Evolutionary conservation across 2,329 filamentous ascomycete genomes (phyloP).

Genomic region (Claviceps sp.): DNA sequence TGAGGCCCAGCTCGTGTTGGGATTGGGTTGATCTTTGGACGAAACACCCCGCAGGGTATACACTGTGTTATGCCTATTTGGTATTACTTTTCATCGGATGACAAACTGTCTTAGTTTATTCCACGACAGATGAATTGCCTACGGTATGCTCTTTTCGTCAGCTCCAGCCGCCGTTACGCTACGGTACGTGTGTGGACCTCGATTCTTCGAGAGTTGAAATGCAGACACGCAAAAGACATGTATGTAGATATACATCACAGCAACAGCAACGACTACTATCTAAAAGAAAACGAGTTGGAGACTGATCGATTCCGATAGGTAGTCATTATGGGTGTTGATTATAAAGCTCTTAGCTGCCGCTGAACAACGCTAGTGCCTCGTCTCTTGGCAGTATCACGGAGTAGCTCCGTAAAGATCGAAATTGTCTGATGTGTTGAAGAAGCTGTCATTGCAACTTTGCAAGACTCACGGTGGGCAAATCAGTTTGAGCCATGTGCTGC

Average conservation of each 20-base stretch:
- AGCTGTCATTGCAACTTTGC: too few species aligned
- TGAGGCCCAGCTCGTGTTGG: not conserved
- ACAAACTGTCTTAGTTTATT: constrained; percentile 1
- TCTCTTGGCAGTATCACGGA: too few species aligned
- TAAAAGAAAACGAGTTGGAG: too few species aligned
- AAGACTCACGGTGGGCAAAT: too few species aligned
- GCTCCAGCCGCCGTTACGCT: constrained; percentile 3
- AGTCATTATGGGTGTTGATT: too few species aligned
- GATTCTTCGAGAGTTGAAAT: not conserved
- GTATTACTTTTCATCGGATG: not conserved
- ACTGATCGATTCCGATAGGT: too few species aligned
- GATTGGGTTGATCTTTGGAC: not conserved
- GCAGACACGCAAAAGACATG: not conserved
- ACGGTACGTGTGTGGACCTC: not conserved
- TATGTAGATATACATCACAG: not conserved
- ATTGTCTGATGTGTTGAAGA: too few species aligned
- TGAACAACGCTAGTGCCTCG: too few species aligned
- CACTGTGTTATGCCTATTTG: not conserved
- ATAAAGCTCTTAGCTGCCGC: too few species aligned
- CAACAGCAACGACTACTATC: too few species aligned
- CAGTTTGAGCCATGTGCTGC: too few species aligned
- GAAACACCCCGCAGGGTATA: not conserved
- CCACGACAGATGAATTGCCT: not conserved
- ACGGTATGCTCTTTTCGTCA: not conserved
- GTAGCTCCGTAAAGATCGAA: too few species aligned